Evolutionary conservation across 1,284 basidiomycete species (phyloP).

Genomic region (Ceratobasidium sp.): DNA sequence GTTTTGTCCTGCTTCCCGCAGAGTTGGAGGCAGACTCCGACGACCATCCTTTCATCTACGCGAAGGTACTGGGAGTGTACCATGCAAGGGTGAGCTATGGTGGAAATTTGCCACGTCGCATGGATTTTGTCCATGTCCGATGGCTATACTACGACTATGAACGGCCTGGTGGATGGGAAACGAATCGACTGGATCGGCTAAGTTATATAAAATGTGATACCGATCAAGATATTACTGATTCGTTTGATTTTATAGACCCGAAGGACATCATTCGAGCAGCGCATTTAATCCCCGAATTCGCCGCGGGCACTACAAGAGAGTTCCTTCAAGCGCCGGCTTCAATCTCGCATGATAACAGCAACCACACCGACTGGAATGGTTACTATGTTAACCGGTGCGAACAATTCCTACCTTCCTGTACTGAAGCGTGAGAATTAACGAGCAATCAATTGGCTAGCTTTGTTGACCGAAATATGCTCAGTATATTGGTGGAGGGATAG

Average conservation of each 20-base stretch:
- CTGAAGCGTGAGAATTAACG: background rate
- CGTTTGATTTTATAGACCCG: conserved; percentile 45
- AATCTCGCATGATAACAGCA: background rate
- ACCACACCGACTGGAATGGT: conserved; percentile 45
- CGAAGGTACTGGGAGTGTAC: conserved; percentile 55
- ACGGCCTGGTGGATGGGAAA: conserved; percentile 23
- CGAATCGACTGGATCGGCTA: background rate
- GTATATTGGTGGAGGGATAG: conserved; percentile 10
- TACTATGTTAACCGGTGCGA: conserved; percentile 50
- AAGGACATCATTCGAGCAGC: conserved; percentile 8
- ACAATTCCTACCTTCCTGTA: background rate
- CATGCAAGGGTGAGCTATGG: conserved; percentile 49
- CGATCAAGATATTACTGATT: conserved; percentile 5
- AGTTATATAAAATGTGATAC: background rate
- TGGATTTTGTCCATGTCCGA: conserved; percentile 52
- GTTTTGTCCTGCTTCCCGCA: conserved; percentile 54
- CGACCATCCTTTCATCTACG: conserved; percentile 56
- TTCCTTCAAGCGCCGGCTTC: background rate
- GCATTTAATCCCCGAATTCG: conserved; percentile 21
- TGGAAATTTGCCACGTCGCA: background rate
- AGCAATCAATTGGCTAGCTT: background rate
- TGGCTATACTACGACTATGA: conserved; percentile 49
- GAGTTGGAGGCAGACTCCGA: background rate
- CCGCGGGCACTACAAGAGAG: background rate
- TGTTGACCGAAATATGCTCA: conserved; percentile 21